Evolutionary conservation across 2,329 filamentous ascomycete genomes (phyloP).

Genomic region (Xylariaceae sp.): DNA sequence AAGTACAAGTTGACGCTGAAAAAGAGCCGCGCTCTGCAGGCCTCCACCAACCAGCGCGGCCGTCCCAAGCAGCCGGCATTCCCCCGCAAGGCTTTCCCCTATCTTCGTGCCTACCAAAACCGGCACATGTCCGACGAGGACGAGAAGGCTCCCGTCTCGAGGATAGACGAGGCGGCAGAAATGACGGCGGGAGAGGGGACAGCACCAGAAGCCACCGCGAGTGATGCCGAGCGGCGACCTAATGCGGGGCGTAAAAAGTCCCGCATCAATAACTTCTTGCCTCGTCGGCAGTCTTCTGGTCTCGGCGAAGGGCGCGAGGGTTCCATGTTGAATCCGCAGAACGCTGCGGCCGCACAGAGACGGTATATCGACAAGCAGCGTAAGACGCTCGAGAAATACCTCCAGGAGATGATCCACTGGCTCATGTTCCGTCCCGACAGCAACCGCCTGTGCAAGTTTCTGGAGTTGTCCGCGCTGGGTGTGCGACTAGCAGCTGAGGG

Average conservation of each 20-base stretch:
- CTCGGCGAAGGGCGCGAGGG: constrained; percentile 44
- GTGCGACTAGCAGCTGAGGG: constrained; percentile 92
- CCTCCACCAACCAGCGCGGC: constrained; percentile 61
- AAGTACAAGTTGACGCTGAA: constrained; percentile 87
- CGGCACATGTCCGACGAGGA: constrained; percentile 79
- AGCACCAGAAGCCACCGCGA: constrained; percentile 61
- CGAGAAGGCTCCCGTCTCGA: constrained; percentile 38
- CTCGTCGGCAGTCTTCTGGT: constrained; percentile 51
- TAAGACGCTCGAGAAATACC: constrained; percentile 80
- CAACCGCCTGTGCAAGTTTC: constrained; percentile 90
- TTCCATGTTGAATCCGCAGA: constrained; percentile 38
- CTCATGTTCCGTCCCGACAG: constrained; percentile 96
- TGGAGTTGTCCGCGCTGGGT: constrained; percentile 90
- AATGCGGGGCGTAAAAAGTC: constrained; percentile 43
- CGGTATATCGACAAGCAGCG: constrained; percentile 79
- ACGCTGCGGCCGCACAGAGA: constrained; percentile 51
- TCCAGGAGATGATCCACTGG: constrained; percentile 92
- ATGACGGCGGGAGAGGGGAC: constrained; percentile 42
- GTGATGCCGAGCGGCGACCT: constrained; percentile 59
- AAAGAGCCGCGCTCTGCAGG: constrained; percentile 76
- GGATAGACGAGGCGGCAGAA: constrained; percentile 35
- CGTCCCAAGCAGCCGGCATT: constrained; percentile 84
- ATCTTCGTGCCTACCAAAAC: constrained; percentile 75
- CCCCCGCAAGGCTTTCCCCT: constrained; percentile 83
- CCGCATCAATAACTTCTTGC: constrained; percentile 50